Conservation (phyloP, 192 early-diverging fungal genomes). For the Coemansia sp. region DNA sequence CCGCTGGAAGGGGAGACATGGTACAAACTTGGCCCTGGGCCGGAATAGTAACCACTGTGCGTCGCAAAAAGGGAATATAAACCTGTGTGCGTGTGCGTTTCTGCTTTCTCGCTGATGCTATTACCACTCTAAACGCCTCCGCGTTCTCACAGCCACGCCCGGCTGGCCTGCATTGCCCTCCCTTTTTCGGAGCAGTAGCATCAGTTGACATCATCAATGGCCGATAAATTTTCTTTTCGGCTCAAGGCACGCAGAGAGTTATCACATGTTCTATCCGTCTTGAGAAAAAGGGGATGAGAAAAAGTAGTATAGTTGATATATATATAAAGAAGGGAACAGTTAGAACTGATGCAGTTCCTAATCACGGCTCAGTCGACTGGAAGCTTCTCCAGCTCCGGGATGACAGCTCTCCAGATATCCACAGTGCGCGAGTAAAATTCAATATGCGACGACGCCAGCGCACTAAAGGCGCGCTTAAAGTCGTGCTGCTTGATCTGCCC, state of each 20-base stretch:
- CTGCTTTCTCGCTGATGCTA: background rate
- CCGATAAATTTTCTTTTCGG: background rate
- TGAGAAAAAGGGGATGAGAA: constrained; percentile 9
- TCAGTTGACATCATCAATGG: background rate
- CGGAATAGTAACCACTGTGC: background rate
- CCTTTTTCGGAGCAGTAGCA: background rate
- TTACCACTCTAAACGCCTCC: constrained; percentile 3
- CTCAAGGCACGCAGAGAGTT: background rate
- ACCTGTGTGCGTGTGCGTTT: constrained; percentile 1
- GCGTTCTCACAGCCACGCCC: constrained; percentile 8
- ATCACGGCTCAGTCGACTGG: constrained; percentile 36
- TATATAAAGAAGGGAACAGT: background rate
- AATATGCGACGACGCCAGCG: constrained; percentile 78
- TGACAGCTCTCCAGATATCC: constrained; percentile 81
- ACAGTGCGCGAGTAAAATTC: constrained; percentile 76
- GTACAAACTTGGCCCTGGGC: background rate
- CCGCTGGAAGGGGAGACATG: background rate
- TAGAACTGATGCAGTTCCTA: background rate
- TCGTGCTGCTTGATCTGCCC: constrained; percentile 77
- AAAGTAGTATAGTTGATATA: background rate
- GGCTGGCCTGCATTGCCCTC: constrained; percentile 11
- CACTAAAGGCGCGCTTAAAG: constrained; percentile 72
- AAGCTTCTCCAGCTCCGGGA: constrained; percentile 77
- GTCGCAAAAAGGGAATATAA: background rate
- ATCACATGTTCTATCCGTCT: constrained; percentile 1